Evolutionary conservation across 768 basidiomycete genomes (phyloP).

Genomic region (Pleurotus citrinopileatus): DNA sequence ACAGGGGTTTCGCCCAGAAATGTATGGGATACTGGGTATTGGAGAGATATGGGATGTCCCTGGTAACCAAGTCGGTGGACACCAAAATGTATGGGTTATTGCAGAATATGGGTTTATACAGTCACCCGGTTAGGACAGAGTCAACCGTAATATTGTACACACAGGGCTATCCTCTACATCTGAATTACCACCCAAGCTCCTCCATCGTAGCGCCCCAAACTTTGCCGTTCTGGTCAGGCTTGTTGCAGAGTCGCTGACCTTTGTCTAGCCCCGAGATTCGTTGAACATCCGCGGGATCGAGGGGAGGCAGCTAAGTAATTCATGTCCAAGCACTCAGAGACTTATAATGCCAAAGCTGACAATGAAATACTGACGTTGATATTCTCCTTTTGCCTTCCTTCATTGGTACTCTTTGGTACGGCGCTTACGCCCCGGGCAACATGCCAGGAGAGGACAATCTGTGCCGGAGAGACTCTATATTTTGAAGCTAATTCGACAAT

Average conservation of each 20-base stretch:
- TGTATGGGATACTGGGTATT: too few relatives aligned
- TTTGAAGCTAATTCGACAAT: constrained; percentile 44
- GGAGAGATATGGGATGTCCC: too few relatives aligned
- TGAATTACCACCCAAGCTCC: constrained; percentile 33
- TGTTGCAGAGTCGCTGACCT: constrained; percentile 37
- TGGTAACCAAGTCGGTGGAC: too few relatives aligned
- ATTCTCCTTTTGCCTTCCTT: constrained; percentile 47
- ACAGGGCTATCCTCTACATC: too few relatives aligned
- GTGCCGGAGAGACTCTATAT: constrained; percentile 41
- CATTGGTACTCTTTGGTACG: constrained; percentile 46
- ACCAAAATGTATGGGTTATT: too few relatives aligned
- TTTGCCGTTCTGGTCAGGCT: constrained; percentile 27
- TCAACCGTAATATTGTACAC: too few relatives aligned
- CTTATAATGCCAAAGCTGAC: not conserved
- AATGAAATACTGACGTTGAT: constrained; percentile 36
- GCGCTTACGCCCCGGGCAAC: constrained; percentile 39
- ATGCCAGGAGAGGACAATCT: constrained; percentile 53
- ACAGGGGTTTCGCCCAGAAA: too few relatives aligned
- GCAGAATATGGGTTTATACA: too few relatives aligned
- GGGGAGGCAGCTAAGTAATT: constrained; percentile 28
- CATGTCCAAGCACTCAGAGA: not conserved
- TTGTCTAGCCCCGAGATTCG: constrained; percentile 43
- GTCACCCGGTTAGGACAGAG: too few relatives aligned
- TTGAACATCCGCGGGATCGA: constrained; percentile 39
- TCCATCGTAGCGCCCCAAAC: constrained; percentile 39